phyloP scores from a whole-genome alignment of 768 basidiomycete species.

The Tephrocybe sp. region DNA sequence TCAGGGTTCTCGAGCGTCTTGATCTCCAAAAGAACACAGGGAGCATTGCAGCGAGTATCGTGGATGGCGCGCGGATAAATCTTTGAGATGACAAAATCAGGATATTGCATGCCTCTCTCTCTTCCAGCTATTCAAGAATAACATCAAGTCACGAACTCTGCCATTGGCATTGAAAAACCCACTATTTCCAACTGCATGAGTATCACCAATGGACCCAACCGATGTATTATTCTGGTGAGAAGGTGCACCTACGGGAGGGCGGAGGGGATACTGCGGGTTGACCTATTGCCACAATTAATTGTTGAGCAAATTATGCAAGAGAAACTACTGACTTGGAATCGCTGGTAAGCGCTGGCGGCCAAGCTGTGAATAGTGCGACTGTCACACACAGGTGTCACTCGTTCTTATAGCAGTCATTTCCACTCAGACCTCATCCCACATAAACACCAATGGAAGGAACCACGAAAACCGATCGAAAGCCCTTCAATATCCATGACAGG shows the following conservation, averaged over 20 bases:
- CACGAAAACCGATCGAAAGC: no score
- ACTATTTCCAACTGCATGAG: neutral
- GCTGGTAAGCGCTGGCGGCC: no score
- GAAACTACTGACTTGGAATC: neutral
- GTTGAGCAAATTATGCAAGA: neutral
- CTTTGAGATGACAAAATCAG: neutral
- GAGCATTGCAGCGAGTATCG: neutral
- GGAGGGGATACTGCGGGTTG: constrained; percentile 3
- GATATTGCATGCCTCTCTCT: neutral
- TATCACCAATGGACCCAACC: neutral
- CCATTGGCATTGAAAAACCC: neutral
- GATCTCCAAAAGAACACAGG: neutral
- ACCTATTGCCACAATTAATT: neutral
- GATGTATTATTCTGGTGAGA: no score
- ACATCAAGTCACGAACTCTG: neutral
- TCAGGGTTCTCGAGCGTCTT: neutral
- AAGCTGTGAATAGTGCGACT: no score
- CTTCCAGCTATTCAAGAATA: constrained; percentile 1
- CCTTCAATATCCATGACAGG: no score
- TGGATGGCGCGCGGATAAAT: neutral
- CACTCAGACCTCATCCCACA: no score
- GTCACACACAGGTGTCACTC: no score
- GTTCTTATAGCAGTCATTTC: no score
- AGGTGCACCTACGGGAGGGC: neutral
- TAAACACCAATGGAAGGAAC: no score